Evolutionary conservation across 129 eudicot species (phyloP), one percentile per base, ranked within the genome.

Genomic region (Escallonia herrerae): DNA sequence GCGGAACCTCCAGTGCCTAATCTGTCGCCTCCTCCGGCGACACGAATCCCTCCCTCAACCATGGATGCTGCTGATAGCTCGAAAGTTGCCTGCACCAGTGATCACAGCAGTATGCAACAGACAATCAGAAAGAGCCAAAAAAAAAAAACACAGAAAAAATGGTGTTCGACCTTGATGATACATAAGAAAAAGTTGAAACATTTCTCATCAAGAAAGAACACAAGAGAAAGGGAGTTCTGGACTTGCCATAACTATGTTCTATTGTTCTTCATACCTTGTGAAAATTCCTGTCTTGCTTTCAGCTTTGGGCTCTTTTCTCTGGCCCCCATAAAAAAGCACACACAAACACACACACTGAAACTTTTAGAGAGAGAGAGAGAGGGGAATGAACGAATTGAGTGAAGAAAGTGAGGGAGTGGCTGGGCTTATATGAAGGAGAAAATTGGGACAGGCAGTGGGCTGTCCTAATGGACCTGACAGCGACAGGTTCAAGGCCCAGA

Each of bases 401-500:
- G 37, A 43, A 60, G 60, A 57, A 45, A 42, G 74, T 9, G 55
- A 33, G 72, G 81, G 58, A 5, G 6, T 14, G 50, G 33, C 48
- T 67, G 83, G 82, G 79, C 69, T 46, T 86, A 75, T 70, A 77
- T 22, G 33, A 22, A 22, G 33, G 33, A 22, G 33, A 22, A 22
- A 22, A 22, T 1, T 64, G 54, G 80, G 80, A 70, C 56, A 15
- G 79, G 58, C 58, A 66, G 63, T 72, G 84, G 89, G 84, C 80
- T 76, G 69, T 49, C 52, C 62, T 57, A 50, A 77, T 66, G 74
- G 83, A 72, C 58, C 74, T 77, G 83, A 84, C 72, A 74, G 56
- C 44, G 82, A 74, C 84, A 74, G 84, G 63, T 72, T 69, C 77
- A 81, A 65, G 82, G 84, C 87, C 86, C 70, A 81, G 74, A 69